Conservation (phyloP, 2,329 filamentous ascomycete species). For the Microascus cirrosus region DNA sequence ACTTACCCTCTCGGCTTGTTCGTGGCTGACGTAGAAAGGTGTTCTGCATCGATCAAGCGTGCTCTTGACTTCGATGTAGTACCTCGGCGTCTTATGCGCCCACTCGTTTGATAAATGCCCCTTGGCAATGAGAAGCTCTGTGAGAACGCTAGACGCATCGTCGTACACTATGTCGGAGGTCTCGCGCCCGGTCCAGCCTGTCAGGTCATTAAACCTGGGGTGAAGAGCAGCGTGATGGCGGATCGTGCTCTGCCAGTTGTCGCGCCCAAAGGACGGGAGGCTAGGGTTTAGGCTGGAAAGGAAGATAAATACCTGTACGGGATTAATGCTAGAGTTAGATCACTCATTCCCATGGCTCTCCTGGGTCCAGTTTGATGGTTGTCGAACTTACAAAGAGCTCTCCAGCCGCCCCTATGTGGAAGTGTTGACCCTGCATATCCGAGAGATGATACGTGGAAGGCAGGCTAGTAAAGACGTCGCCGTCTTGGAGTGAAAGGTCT, state of each 20-base stretch:
- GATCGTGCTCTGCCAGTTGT: slow-evolving; percentile 39
- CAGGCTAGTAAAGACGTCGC: background rate
- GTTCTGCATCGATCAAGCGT: slow-evolving; percentile 24
- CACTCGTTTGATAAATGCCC: slow-evolving; percentile 19
- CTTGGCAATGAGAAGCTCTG: slow-evolving; percentile 19
- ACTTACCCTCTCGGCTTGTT: slow-evolving; percentile 21
- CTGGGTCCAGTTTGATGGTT: background rate
- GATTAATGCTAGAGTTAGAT: background rate
- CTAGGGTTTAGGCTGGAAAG: slow-evolving; percentile 16
- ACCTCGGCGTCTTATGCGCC: slow-evolving; percentile 19
- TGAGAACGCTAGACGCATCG: slow-evolving; percentile 21
- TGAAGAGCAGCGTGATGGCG: slow-evolving; percentile 25
- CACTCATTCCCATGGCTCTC: background rate
- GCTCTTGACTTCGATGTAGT: slow-evolving; percentile 40
- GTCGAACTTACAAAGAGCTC: slow-evolving; percentile 1
- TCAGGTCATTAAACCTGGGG: slow-evolving; percentile 25
- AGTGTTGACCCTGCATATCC: background rate
- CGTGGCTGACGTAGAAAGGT: slow-evolving; percentile 34
- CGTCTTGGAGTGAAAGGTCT: background rate
- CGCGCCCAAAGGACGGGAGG: slow-evolving; percentile 20
- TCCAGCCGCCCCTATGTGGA: background rate
- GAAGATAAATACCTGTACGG: slow-evolving; percentile 27
- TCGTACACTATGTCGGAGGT: slow-evolving; percentile 35
- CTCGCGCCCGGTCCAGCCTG: slow-evolving; percentile 26
- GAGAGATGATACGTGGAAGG: background rate